phyloP scores from a whole-genome alignment of 352 stramenopile genomes.

The Pythium scleroteichum region DNA sequence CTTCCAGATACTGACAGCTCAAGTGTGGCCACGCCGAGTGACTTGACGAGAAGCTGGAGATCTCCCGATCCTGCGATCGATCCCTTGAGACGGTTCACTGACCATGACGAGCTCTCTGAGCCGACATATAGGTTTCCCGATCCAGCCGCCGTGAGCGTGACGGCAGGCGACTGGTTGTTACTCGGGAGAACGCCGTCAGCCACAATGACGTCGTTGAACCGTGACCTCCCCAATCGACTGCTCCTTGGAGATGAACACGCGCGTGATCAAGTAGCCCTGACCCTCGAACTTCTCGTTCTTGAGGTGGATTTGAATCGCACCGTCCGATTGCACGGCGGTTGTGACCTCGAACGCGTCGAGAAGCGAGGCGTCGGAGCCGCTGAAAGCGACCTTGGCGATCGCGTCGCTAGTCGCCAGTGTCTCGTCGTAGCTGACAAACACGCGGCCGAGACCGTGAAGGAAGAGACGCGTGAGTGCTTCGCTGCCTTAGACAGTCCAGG shows the following conservation, averaged over 20 bases:
- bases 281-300: slow-evolving; percentile 23
- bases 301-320: slow-evolving; percentile 14
- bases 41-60: slow-evolving; percentile 20
- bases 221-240: too few relatives aligned
- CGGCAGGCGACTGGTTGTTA: slow-evolving; percentile 3
- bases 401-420: slow-evolving; percentile 23
- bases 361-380: slow-evolving; percentile 24
- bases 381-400: slow-evolving; percentile 33
- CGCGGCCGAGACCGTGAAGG: slow-evolving; percentile 33
- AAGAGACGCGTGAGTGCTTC: slow-evolving; percentile 26
- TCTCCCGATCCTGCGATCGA: slow-evolving; percentile 18
- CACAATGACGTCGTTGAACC: slow-evolving; percentile 37
- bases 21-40: slow-evolving; percentile 14
- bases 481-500: slow-evolving; percentile 32
- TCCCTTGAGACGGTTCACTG: slow-evolving; percentile 23
- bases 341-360: slow-evolving; percentile 33
- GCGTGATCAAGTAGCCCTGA: slow-evolving; percentile 36
- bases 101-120: slow-evolving; percentile 2
- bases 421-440: slow-evolving; percentile 43
- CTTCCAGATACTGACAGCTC: slow-evolving; percentile 15
- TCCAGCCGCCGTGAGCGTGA: slow-evolving; percentile 8
- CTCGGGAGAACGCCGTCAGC: slow-evolving; percentile 26
- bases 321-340: slow-evolving; percentile 1
- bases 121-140: slow-evolving; percentile 22
- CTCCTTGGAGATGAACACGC: slow-evolving; percentile 32